Conservation (phyloP, 495 filamentous ascomycete genomes). For the Bombardia bombarda region DNA sequence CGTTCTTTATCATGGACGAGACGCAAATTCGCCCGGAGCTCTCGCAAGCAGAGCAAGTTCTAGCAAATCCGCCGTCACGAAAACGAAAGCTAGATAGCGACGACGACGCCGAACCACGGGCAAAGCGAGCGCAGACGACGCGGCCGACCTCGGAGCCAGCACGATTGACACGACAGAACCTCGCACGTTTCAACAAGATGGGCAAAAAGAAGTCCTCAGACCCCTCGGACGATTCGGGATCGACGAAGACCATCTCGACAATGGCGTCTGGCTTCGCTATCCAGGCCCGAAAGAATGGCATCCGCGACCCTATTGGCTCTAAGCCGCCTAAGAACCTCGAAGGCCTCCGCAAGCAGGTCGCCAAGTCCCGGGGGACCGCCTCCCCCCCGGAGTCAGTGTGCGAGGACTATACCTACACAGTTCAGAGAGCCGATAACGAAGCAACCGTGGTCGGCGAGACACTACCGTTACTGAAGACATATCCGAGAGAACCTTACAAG, state of each 20-base stretch:
- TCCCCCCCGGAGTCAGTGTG: slow-evolving; percentile 16
- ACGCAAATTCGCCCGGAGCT: too few relatives aligned
- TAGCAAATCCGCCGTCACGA: too few relatives aligned
- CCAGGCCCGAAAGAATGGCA: slow-evolving; percentile 17
- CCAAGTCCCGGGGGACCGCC: slow-evolving; percentile 12
- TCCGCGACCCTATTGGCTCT: slow-evolving; percentile 13
- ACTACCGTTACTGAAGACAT: slow-evolving; percentile 10
- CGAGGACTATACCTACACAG: slow-evolving; percentile 10
- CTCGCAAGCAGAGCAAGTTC: too few relatives aligned
- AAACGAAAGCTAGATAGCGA: too few relatives aligned
- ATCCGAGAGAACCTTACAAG: slow-evolving; percentile 8
- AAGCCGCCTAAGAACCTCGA: slow-evolving; percentile 18
- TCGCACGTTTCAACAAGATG: too few relatives aligned
- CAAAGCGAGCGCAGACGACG: too few relatives aligned
- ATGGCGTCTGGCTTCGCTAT: neutral
- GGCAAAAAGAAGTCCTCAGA: slow-evolving; percentile 9
- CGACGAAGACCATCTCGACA: slow-evolving; percentile 17
- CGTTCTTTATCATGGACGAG: too few relatives aligned
- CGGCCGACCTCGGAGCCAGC: too few relatives aligned
- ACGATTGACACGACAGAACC: too few relatives aligned
- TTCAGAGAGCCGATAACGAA: slow-evolving; percentile 13
- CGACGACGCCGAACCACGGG: too few relatives aligned
- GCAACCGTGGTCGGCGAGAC: slow-evolving; percentile 12
- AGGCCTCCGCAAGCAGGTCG: slow-evolving; percentile 13
- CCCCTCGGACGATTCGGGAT: slow-evolving; percentile 4